Base-by-base conservation (phyloP, 1,284 basidiomycete genomes). In the Naganishia liquefaciens region DNA sequence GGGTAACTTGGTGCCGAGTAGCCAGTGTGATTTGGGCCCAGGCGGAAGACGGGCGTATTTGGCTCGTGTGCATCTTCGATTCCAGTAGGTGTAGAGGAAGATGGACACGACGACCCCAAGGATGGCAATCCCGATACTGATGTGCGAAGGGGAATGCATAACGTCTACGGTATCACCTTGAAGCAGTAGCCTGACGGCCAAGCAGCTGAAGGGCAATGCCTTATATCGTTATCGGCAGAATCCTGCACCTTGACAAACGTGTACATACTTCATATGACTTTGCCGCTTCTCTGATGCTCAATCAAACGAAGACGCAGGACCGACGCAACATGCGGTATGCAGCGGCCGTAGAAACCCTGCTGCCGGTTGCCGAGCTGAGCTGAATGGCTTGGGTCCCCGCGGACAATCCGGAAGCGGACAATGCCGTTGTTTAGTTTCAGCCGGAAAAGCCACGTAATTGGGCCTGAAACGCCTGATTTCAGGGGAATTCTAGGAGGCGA, bases 1-100 rank as follows among this genome's bases (percentile, higher is more conserved):
- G 11, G 57, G 57, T 33, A 60, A 42, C 19, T 50, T 46, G 21
- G 49, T 60, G 10, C 57, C 57, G 37, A 60, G 57, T n/a, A 60
- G 27, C 57, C 57, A 60, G 47, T 60, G 57, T 10, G 57, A 46
- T 23, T 60, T 60, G 33, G 57, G 57, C 27, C 57, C 57, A 50
- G 57, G 57, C 2, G 57, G 57, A 5, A 60, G 57, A 25, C 30
- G 57, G 15, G 57, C 57, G 19, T 40, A 40, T 37, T 60, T 49
- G 5, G 46, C 33, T 21, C 50, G 46, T 25, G 57, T 46, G 23
- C 46, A 49, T n/a, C 46, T 46, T 39, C 57, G 57, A 15, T 6
- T 39, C 9, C 49, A 21, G 46, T 46, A 50, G 11, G 49, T 2
- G 33, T 50, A 60, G 30, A 60, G 27, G 7, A 58, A 50, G 46